Evolutionary conservation across 2,329 filamentous ascomycete genomes (phyloP).

Genomic region (Trichoderma sp.): DNA sequence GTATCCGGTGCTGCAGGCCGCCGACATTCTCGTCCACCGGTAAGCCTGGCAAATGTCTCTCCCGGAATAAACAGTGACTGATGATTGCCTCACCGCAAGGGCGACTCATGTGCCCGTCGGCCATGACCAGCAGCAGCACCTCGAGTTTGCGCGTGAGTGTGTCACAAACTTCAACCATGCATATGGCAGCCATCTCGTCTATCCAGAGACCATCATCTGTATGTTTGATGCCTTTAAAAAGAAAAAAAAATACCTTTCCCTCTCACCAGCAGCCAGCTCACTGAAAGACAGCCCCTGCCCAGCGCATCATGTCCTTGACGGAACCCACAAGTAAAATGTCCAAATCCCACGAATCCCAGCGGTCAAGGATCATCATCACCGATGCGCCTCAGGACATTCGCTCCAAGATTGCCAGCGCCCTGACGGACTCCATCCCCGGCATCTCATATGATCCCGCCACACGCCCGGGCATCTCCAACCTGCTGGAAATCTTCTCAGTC

Average conservation of each 20-base stretch:
- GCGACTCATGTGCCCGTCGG: conserved; percentile 95
- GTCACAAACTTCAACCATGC: conserved; percentile 82
- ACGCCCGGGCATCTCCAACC: conserved; percentile 82
- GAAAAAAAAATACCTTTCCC: no score
- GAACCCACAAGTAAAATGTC: conserved; percentile 86
- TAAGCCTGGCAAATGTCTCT: conserved; percentile 31
- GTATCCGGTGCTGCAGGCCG: conserved; percentile 92
- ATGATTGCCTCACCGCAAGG: conserved; percentile 38
- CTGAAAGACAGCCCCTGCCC: conserved; percentile 60
- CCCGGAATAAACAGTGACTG: not conserved
- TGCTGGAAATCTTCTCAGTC: conserved; percentile 75
- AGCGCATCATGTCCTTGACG: conserved; percentile 85
- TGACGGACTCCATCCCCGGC: conserved; percentile 67
- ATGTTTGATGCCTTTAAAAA: conserved; percentile 29
- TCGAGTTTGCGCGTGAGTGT: conserved; percentile 86
- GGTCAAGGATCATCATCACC: conserved; percentile 79
- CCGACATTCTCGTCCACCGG: conserved; percentile 86
- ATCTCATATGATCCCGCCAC: conserved; percentile 68
- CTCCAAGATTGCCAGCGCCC: conserved; percentile 66
- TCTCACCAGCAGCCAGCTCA: not conserved
- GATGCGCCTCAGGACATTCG: conserved; percentile 63
- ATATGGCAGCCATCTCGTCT: conserved; percentile 61
- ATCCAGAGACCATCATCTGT: conserved; percentile 72
- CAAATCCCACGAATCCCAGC: conserved; percentile 71
- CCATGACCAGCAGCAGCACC: conserved; percentile 90